phyloP scores from a whole-genome alignment of 345 rosid genomes.

The Geranium brycei region DNA sequence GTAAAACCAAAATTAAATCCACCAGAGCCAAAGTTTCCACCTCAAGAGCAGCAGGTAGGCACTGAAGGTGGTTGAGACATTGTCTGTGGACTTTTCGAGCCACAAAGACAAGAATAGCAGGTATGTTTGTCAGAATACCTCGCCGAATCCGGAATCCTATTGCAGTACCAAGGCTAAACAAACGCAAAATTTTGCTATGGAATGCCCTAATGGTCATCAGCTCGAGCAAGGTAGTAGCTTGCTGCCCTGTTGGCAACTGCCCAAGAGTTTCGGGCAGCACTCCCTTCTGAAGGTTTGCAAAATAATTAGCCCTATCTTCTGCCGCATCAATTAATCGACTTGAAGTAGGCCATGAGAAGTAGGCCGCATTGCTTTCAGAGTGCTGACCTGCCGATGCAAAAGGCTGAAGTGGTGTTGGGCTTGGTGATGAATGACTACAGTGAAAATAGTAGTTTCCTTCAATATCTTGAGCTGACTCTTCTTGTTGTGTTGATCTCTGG shows the following conservation, averaged over 20 bases:
- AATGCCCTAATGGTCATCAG: slow-evolving; percentile 96
- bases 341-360: slow-evolving; percentile 90
- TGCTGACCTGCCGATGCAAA: slow-evolving; percentile 71
- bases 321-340: slow-evolving; percentile 76
- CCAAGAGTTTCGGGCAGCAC: slow-evolving; percentile 68
- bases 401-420: slow-evolving; percentile 48
- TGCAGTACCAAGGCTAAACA: slow-evolving; percentile 84
- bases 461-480: slow-evolving; percentile 59
- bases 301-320: slow-evolving; percentile 83
- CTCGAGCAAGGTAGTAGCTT: slow-evolving; percentile 76
- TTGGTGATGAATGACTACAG: slow-evolving; percentile 33
- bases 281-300: slow-evolving; percentile 88
- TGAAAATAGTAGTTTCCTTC: slow-evolving; percentile 46
- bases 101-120: slow-evolving; percentile 93
- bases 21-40: slow-evolving; percentile 19
- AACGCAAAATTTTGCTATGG: slow-evolving; percentile 77
- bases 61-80: slow-evolving; percentile 71
- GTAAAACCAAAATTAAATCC: background rate
- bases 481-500: slow-evolving; percentile 49
- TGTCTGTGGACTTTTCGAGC: slow-evolving; percentile 89
- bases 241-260: slow-evolving; percentile 74
- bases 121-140: slow-evolving; percentile 69
- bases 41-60: slow-evolving; percentile 82
- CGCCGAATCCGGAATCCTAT: slow-evolving; percentile 72
- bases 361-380: slow-evolving; percentile 74